Evolutionary conservation across 1,139 yeast genomes (phyloP).

Genomic region (Zygotorulaspora mrakii): DNA sequence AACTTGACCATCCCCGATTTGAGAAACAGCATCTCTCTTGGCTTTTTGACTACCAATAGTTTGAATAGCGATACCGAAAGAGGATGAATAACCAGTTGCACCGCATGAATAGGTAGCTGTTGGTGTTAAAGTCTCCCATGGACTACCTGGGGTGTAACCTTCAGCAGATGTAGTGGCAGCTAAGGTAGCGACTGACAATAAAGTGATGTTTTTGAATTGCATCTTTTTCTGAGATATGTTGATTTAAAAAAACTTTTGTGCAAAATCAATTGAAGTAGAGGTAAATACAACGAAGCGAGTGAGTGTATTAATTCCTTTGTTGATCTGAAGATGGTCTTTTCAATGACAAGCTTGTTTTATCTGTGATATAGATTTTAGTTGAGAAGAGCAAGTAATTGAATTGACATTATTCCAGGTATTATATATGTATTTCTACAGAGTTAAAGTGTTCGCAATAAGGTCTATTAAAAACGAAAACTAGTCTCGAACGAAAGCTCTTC

Average conservation of each 20-base stretch:
- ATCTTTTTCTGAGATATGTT: constrained; percentile 21
- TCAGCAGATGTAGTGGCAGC: constrained; percentile 31
- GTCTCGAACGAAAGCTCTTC: constrained; percentile 1
- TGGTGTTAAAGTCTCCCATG: constrained; percentile 42
- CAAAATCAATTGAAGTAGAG: too few relatives aligned
- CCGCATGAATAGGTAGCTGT: constrained; percentile 37
- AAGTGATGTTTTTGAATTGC: constrained; percentile 33
- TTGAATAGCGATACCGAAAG: constrained; percentile 45
- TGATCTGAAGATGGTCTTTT: not conserved
- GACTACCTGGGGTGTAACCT: constrained; percentile 34
- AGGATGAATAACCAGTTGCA: constrained; percentile 44
- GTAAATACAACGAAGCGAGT: constrained; percentile 1
- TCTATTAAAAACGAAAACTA: not conserved
- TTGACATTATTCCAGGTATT: not conserved
- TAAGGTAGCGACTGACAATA: constrained; percentile 31
- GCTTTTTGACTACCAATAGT: constrained; percentile 24
- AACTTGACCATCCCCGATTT: constrained; percentile 18
- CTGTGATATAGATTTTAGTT: too few relatives aligned
- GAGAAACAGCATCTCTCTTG: constrained; percentile 25
- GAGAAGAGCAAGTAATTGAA: not conserved
- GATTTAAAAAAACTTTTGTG: too few relatives aligned
- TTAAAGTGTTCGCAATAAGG: not conserved
- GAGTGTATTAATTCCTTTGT: constrained; percentile 1
- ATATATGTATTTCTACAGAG: not conserved
- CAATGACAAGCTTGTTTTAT: too few relatives aligned